phyloP scores from a whole-genome alignment of 1,139 yeast species.

The Geotrichum restrictum region DNA sequence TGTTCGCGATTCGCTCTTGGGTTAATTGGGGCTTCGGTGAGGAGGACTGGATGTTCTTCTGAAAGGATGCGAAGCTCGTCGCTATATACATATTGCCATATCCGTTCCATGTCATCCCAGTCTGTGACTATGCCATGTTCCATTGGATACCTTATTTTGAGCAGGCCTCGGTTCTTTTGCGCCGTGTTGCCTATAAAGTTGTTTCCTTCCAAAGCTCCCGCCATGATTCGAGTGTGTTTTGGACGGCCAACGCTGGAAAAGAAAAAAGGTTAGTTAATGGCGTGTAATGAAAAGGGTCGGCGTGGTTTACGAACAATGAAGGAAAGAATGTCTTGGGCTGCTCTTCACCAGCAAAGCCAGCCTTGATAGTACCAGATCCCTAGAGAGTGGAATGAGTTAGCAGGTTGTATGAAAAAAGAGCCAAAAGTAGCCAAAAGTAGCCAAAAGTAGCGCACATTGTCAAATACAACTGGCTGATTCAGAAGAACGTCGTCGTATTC shows the following conservation, averaged over 20 bases:
- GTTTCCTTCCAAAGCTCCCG: conserved; percentile 64
- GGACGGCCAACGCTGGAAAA: conserved; percentile 66
- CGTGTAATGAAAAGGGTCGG: too few species aligned
- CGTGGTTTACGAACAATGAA: conserved; percentile 39
- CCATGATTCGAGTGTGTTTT: conserved; percentile 80
- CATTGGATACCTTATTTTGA: conserved; percentile 67
- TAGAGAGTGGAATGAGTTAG: conserved; percentile 20
- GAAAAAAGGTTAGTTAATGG: conserved; percentile 14
- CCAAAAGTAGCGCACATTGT: conserved; percentile 50
- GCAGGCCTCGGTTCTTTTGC: conserved; percentile 68
- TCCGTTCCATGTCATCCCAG: conserved; percentile 81
- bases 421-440: too few species aligned
- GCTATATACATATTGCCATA: conserved; percentile 65
- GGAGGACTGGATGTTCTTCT: conserved; percentile 82
- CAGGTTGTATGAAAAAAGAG: neutral
- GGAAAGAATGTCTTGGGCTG: conserved; percentile 59
- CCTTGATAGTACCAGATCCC: conserved; percentile 85
- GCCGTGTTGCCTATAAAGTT: conserved; percentile 72
- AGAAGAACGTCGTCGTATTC: conserved; percentile 40
- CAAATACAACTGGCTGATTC: conserved; percentile 88
- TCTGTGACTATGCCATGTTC: conserved; percentile 75
- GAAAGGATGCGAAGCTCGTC: conserved; percentile 63
- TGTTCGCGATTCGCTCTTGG: conserved; percentile 66
- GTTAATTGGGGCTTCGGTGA: conserved; percentile 88
- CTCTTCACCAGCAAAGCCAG: conserved; percentile 93